phyloP scores from a whole-genome alignment of 176 grass and related monocot genomes.

The Ananas comosus region DNA sequence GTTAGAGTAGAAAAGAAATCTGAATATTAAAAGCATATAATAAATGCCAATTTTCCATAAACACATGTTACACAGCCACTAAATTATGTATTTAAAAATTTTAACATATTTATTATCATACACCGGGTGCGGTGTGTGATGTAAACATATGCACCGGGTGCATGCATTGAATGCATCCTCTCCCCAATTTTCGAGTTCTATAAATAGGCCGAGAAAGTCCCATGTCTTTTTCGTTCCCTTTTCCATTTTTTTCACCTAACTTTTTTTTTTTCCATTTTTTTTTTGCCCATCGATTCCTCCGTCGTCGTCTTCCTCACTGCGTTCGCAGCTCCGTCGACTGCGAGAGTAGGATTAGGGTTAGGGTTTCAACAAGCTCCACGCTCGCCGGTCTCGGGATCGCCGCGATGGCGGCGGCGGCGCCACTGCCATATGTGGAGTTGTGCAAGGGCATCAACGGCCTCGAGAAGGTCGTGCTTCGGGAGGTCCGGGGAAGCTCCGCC shows the following conservation, averaged over 20 bases:
- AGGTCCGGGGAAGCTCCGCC: constrained; percentile 27
- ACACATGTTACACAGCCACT: too few relatives aligned
- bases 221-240: neutral
- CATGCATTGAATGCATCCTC: too few relatives aligned
- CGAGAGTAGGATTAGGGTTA: neutral
- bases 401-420: constrained; percentile 16
- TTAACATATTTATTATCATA: too few relatives aligned
- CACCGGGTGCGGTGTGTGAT: too few relatives aligned
- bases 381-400: constrained; percentile 16
- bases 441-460: constrained; percentile 28
- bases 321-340: neutral
- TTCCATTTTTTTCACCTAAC: neutral
- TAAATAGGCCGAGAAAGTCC: neutral
- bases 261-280: neutral
- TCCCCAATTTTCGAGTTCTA: neutral
- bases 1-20: too few relatives aligned
- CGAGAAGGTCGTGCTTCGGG: constrained; percentile 48
- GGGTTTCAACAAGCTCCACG: constrained; percentile 8
- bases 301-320: constrained; percentile 1
- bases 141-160: too few relatives aligned
- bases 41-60: too few relatives aligned
- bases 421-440: constrained; percentile 25
- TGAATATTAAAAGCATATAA: too few relatives aligned
- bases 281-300: neutral
- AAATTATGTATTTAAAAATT: too few relatives aligned